phyloP scores from a whole-genome alignment of 768 basidiomycete species.

The Lactarius tabidus region DNA sequence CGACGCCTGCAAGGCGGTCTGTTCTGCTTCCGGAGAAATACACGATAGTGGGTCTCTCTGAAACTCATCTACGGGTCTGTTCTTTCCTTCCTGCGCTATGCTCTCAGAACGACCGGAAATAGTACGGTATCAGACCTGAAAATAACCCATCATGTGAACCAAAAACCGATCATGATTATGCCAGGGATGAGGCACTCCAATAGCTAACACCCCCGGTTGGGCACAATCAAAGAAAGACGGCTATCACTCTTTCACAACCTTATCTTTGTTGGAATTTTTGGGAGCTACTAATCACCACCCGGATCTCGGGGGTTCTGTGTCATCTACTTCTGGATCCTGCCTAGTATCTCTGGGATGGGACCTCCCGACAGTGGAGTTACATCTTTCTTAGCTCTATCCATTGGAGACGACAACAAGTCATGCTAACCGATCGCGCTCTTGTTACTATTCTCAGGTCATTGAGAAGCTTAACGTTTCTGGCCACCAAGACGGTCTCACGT shows the following conservation, averaged over 20 bases:
- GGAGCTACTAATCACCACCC: slow-evolving; percentile 15
- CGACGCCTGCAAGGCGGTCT: background rate
- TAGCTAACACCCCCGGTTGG: background rate
- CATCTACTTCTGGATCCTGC: background rate
- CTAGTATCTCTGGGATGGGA: background rate
- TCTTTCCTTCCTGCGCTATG: background rate
- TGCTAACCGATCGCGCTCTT: background rate
- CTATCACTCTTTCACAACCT: background rate
- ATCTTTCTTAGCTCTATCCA: background rate
- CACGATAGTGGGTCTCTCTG: background rate
- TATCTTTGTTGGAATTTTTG: background rate
- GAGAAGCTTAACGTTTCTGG: background rate
- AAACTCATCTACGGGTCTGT: background rate
- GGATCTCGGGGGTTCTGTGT: background rate
- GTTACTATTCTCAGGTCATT: background rate
- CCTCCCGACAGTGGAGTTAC: background rate
- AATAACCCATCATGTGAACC: background rate
- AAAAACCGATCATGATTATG: background rate
- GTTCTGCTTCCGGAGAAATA: slow-evolving; percentile 5
- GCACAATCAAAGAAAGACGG: background rate
- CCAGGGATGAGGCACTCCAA: background rate
- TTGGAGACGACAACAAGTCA: background rate
- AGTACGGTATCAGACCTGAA: background rate
- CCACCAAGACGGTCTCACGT: background rate
- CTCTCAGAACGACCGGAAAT: background rate